Evolutionary conservation across 129 eudicot species (phyloP).

Genomic region (Centaurea solstitialis): DNA sequence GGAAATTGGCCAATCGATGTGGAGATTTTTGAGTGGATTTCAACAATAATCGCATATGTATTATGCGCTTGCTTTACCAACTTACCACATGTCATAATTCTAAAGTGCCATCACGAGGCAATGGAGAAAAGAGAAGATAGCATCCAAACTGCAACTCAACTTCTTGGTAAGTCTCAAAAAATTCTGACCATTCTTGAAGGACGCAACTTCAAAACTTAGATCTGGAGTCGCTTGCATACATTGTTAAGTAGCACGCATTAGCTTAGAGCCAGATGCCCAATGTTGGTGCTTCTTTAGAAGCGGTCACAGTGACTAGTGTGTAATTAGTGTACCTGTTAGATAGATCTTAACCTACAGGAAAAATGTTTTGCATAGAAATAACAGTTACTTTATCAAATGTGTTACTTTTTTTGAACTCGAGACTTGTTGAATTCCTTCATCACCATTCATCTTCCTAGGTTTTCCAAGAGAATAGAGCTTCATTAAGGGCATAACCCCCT

Average conservation of each 20-base stretch:
- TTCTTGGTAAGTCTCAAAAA: too few species aligned
- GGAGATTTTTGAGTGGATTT: constrained; percentile 10
- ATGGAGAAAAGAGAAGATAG: too few species aligned
- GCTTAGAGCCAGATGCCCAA: too few species aligned
- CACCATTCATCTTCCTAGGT: constrained; percentile 9
- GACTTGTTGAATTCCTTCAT: background rate
- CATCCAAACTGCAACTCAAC: too few species aligned
- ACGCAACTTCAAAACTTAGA: background rate
- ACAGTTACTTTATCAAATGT: too few species aligned
- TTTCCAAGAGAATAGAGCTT: background rate
- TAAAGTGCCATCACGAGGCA: background rate
- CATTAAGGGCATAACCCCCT: background rate
- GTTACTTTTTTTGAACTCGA: too few species aligned
- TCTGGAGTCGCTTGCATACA: background rate
- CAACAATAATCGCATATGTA: constrained; percentile 25
- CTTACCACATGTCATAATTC: constrained; percentile 18
- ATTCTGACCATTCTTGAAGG: background rate
- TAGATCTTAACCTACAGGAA: too few species aligned
- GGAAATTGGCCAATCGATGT: background rate
- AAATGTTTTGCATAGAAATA: too few species aligned
- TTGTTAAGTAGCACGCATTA: constrained; percentile 21
- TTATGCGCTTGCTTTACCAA: constrained; percentile 31
- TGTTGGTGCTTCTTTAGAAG: too few species aligned
- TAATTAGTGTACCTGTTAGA: too few species aligned
- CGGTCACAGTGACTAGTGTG: too few species aligned